phyloP scores from a whole-genome alignment of 1,139 yeast genomes.

The Suhomyces ambrosiae region DNA sequence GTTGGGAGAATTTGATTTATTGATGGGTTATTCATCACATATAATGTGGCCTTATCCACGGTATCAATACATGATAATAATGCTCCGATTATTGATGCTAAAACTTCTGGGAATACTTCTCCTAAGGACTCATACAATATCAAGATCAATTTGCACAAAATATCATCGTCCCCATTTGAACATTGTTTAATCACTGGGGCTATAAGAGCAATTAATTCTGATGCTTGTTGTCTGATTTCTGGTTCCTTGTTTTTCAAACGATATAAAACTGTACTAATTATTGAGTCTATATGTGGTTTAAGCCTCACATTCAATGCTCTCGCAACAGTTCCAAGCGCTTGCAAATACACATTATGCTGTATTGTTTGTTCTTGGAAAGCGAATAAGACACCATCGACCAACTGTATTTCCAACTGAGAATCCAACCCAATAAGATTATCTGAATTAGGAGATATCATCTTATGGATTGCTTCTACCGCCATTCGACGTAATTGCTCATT shows the following conservation, averaged over 20 bases:
- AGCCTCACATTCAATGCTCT: constrained; percentile 69
- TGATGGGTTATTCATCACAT: constrained; percentile 73
- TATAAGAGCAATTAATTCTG: constrained; percentile 69
- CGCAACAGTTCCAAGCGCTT: constrained; percentile 67
- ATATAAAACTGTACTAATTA: constrained; percentile 72
- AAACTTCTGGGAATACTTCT: constrained; percentile 91
- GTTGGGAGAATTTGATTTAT: constrained; percentile 83
- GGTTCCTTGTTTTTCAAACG: constrained; percentile 74
- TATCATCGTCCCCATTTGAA: constrained; percentile 48
- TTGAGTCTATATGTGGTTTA: constrained; percentile 73
- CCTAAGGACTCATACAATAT: constrained; percentile 90
- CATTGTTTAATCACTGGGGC: constrained; percentile 72
- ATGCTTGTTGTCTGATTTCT: constrained; percentile 81
- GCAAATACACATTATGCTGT: constrained; percentile 56
- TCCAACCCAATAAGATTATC: constrained; percentile 43
- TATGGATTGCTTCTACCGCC: constrained; percentile 69
- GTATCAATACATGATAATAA: constrained; percentile 49
- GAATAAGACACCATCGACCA: constrained; percentile 80
- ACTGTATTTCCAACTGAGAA: constrained; percentile 54
- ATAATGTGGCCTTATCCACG: constrained; percentile 47
- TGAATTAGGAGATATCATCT: constrained; percentile 30
- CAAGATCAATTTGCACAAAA: constrained; percentile 68
- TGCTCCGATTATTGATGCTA: constrained; percentile 82
- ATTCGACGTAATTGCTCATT: constrained; percentile 77
- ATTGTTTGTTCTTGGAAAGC: constrained; percentile 80